Evolutionary conservation across 352 stramenopile genomes (phyloP), one percentile per base, ranked within the genome.

Genomic region (Phytophthora syringae): DNA sequence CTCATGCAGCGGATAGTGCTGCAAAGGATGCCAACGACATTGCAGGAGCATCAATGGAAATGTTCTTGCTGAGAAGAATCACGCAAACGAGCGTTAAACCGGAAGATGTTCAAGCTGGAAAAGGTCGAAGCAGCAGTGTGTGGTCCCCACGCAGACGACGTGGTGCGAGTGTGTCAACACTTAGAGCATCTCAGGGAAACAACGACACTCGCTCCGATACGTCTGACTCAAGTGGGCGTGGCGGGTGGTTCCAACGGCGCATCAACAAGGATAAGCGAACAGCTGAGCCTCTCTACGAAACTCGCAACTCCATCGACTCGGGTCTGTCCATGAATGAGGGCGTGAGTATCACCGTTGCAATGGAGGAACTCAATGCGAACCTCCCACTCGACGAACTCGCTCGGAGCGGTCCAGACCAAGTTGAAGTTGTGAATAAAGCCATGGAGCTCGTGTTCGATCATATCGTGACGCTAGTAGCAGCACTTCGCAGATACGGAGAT

Each of bases 311-410:
- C 7, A 72, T 82, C 32, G 78, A 88, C 9, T 80, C 74, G 1
- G 74, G 60, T 7, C 43, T 84, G 21, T 78, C 73, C 12, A 80
- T 88, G 72, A 86, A 88, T 56, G 79, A 86, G 36, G 66, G 63
- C 21, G 39, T 85, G 16, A 80, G 64, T 34, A 77, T 77, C 10
- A 49, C 42, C 12, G 52, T 75, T 18, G 79, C 79, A 6, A 83
- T 88, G 66, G 79, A 88, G 37, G 79, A 88, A 54, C 58, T 88
- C 15, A 88, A 88, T 49, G 70, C 77, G 4, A 88, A 88, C 25
- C 52, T 86, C 5, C 64, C 58, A 32, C 53, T 88, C 12, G 72
- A 77, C 5, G 79, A 79, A 28, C 67, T 82, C 18, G 52, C 60
- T 3, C 51, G 27, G 5, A 80, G 60, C 42, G 56, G 70, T 15